phyloP scores from a whole-genome alignment of 345 rosid genomes.

The Alliaria petiolata region DNA sequence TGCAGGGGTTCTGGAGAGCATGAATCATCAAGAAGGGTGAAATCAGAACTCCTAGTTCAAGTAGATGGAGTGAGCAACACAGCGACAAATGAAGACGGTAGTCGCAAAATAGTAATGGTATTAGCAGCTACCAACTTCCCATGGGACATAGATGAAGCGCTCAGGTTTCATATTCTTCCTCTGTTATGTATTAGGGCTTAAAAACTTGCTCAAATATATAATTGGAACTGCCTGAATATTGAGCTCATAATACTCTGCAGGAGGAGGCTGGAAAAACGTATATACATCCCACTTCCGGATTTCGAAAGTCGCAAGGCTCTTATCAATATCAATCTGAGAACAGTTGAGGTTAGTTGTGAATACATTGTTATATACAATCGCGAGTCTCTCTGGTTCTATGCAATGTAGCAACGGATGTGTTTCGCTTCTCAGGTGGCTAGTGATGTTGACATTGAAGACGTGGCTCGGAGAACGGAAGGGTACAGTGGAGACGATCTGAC shows the following conservation, averaged over 20 bases:
- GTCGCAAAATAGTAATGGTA: constrained; percentile 96
- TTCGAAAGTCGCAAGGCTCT: constrained; percentile 98
- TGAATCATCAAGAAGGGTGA: constrained; percentile 98
- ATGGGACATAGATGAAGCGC: constrained; percentile 99
- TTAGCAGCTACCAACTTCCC: constrained; percentile 99
- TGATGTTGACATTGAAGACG: constrained; percentile 89
- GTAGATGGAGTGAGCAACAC: constrained; percentile 96
- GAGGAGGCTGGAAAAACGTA: constrained; percentile 99
- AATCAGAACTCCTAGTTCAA: constrained; percentile 99
- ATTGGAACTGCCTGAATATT: neutral
- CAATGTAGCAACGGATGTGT: neutral
- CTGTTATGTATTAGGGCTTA: neutral
- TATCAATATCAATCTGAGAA: constrained; percentile 88
- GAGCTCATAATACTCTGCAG: constrained; percentile 39
- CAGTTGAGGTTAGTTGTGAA: constrained; percentile 72
- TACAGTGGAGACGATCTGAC: constrained; percentile 99
- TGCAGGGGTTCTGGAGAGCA: constrained; percentile 95
- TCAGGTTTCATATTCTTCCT: constrained; percentile 49
- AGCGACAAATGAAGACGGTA: constrained; percentile 93
- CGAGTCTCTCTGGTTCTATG: neutral
- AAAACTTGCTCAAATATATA: neutral
- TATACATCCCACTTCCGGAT: constrained; percentile 97
- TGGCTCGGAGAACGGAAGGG: constrained; percentile 86
- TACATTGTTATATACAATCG: neutral
- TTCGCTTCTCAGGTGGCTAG: constrained; percentile 60